Base-by-base conservation (phyloP, 2,329 filamentous ascomycete species). In the Trichoderma simmonsii region DNA sequence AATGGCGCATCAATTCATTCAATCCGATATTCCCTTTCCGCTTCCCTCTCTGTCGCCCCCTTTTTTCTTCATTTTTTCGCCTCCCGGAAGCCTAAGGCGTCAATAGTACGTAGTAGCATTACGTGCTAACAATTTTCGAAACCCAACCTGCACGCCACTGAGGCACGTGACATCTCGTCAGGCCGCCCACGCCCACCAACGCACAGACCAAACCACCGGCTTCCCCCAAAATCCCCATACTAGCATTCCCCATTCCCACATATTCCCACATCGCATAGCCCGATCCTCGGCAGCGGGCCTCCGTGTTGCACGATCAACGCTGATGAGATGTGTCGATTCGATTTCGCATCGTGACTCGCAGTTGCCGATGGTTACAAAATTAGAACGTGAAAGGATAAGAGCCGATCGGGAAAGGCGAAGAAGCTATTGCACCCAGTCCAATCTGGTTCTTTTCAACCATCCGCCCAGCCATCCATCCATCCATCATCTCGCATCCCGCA, bases 111-210 rank as follows among this genome's bases (percentile, higher is more conserved):
- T 9, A 28, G 32, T 26, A 61, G 21, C 6, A 39, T 21, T 61
- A 39, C 32, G 30, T 61, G 59, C 59, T 34, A 61, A 15, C n/a
- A 15, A 18, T 5, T 51, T 51, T 60, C 12, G 54, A 48, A 43
- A 15, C 65, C 56, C 39, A 34, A 61, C n/a, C n/a, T n/a, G 66
- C 56, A 69, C 66, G 66, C 66, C 66, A 69, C 66, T 1, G 7
- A 0, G 15, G 66, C 66, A 70, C 66, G 66, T 70, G 66, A 70
- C 39, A 70, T 62, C 12, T 70, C 66, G 66, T 54, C 66, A 62
- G 21, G 28, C 66, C 48, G 63, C 21, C 8, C 63, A 26, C 36
- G 15, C 39, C 39, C 39, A 14, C 11, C 11, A 6, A 9, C 39
- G 66, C 66, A 26, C 57, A 36, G 65, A 68, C 36, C 36, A 68